Conservation (phyloP, 164 flowering plant genomes). For the Dillenia turbinata region DNA sequence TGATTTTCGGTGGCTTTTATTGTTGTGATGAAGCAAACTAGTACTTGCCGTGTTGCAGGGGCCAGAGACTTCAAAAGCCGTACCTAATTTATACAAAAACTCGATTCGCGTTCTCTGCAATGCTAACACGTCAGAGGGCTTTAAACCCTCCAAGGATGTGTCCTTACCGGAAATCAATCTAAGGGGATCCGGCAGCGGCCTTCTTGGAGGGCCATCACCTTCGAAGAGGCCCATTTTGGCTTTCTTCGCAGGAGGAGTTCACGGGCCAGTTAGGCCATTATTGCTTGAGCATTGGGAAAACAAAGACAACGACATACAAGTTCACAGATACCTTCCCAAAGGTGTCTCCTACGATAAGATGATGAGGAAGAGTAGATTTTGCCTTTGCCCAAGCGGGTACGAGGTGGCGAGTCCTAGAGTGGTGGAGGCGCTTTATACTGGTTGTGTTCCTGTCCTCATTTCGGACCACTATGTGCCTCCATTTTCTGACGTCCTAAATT, state of each 20-base stretch:
- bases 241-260: conserved; percentile 8
- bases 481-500: conserved; percentile 19
- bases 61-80: conserved; percentile 4
- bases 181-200: conserved; percentile 3
- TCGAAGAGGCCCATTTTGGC: conserved; percentile 1
- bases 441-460: conserved; percentile 15
- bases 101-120: conserved; percentile 14
- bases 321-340: conserved; percentile 6
- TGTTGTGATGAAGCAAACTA: no score
- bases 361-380: conserved; percentile 17
- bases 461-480: conserved; percentile 17
- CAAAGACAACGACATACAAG: conserved; percentile 9
- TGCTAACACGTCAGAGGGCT: conserved; percentile 12
- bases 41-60: not conserved
- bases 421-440: conserved; percentile 13
- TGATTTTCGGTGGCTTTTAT: no score
- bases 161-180: conserved; percentile 17
- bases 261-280: conserved; percentile 4
- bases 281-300: conserved; percentile 14
- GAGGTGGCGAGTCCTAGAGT: conserved; percentile 21
- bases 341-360: conserved; percentile 10
- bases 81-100: conserved; percentile 10
- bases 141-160: conserved; percentile 11
- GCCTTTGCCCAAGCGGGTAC: conserved; percentile 19
- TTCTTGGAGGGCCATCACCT: conserved; percentile 13